Percentiles rank a stretch among this genome's conserved stretches.
phyloP scores from a whole-genome alignment of 805 yeast genomes.

The Wickerhamomyces alni region DNA sequence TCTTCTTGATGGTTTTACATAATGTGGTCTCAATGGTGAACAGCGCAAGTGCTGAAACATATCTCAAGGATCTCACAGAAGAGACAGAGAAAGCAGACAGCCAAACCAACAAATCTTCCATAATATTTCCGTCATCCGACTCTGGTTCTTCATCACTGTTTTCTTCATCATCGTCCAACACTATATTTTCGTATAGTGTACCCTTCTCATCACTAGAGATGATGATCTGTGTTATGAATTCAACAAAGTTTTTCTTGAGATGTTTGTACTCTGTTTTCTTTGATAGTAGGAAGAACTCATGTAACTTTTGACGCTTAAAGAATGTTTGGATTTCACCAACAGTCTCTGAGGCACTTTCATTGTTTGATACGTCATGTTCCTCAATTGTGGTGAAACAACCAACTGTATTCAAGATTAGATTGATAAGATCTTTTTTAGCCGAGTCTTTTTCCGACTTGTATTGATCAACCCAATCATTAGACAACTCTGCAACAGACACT shows the following conservation, averaged over 20 bases:
- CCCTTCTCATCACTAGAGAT: conserved; percentile 57
- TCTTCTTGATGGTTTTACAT: conserved; percentile 40
- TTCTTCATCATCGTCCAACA: conserved; percentile 25
- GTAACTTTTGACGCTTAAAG: conserved; percentile 53
- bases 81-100: conserved; percentile 65
- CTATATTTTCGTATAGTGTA: conserved; percentile 37
- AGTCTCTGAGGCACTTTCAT: conserved; percentile 68
- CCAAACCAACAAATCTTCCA: conserved; percentile 67
- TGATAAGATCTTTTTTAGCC: conserved; percentile 59
- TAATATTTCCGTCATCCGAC: conserved; percentile 29
- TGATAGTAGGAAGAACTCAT: conserved; percentile 63
- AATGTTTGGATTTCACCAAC: conserved; percentile 63
- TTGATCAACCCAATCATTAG: conserved; percentile 52
- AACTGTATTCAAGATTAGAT: conserved; percentile 61
- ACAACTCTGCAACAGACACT: conserved; percentile 45
- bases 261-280: conserved; percentile 39
- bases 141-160: conserved; percentile 29
- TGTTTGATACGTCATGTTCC: conserved; percentile 67
- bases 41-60: conserved; percentile 53
- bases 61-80: conserved; percentile 64
- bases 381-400: conserved; percentile 66
- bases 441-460: conserved; percentile 37
- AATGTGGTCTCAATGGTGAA: conserved; percentile 56
- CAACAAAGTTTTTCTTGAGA: conserved; percentile 48
- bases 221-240: conserved; percentile 50